phyloP scores from a whole-genome alignment of 768 basidiomycete species.

The Strobilomyces confusus region DNA sequence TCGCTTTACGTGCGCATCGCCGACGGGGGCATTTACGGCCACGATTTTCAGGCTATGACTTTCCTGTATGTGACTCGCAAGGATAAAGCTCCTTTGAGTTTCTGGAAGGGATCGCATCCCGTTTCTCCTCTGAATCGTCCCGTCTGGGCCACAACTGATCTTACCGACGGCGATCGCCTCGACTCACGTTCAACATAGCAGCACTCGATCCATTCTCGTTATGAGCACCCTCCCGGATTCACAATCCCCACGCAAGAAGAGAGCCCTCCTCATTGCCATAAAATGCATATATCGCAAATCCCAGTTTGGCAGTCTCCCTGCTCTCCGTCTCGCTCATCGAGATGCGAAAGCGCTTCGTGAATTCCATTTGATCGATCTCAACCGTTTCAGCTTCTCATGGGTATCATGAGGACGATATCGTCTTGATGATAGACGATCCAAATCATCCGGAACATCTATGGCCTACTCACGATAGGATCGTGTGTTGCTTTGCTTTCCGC shows the following conservation, averaged over 20 bases:
- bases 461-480: slow-evolving; percentile 46
- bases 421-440: slow-evolving; percentile 39
- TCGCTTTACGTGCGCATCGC: too few species aligned
- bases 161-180: too few species aligned
- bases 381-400: slow-evolving; percentile 30
- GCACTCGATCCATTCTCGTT: too few species aligned
- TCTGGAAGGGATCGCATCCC: too few species aligned
- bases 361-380: not conserved
- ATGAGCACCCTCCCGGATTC: not conserved
- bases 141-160: too few species aligned
- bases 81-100: not conserved
- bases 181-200: too few species aligned
- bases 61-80: not conserved
- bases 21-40: too few species aligned
- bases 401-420: slow-evolving; percentile 40
- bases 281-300: slow-evolving; percentile 5
- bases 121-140: too few species aligned
- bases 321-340: slow-evolving; percentile 19
- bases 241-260: slow-evolving; percentile 5
- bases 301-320: not conserved
- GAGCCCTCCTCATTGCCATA: slow-evolving; percentile 21
- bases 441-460: slow-evolving; percentile 26
- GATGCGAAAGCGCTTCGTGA: slow-evolving; percentile 15
- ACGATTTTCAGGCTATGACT: not conserved
- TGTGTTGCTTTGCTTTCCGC: slow-evolving; percentile 19